A percentile compares a stretch with the other conserved stretches of the same genome.
Evolutionary conservation across 192 early-diverging fungal species (phyloP).

Genomic region (Globomyces pollinis-pini): DNA sequence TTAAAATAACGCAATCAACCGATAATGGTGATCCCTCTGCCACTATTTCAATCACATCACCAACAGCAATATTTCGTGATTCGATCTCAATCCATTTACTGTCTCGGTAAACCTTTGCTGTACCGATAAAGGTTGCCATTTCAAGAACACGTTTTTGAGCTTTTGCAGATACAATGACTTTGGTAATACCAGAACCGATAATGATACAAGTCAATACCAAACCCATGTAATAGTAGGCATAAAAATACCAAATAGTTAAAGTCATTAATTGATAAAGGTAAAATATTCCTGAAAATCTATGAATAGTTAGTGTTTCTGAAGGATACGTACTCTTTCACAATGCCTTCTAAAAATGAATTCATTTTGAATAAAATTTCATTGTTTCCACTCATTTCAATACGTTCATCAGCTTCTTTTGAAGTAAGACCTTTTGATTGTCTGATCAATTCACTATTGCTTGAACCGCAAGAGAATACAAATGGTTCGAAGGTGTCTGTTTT

Average conservation of each 20-base stretch:
- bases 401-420: conserved; percentile 36
- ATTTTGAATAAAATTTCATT: conserved; percentile 63
- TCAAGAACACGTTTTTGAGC: conserved; percentile 32
- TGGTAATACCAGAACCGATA: conserved; percentile 27
- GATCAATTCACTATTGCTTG: conserved; percentile 26
- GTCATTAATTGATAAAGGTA: conserved; percentile 40
- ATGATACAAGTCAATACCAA: conserved; percentile 34
- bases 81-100: conserved; percentile 42
- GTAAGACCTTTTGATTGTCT: conserved; percentile 34
- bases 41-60: conserved; percentile 58
- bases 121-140: conserved; percentile 40
- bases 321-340: conserved; percentile 56
- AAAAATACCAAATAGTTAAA: conserved; percentile 35
- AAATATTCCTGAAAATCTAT: conserved; percentile 30
- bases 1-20: conserved; percentile 61
- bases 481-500: conserved; percentile 47
- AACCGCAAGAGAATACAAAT: conserved; percentile 47
- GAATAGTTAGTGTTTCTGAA: neutral
- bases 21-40: conserved; percentile 40
- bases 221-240: conserved; percentile 43
- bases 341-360: conserved; percentile 45
- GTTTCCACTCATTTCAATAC: conserved; percentile 55
- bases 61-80: conserved; percentile 55
- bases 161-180: conserved; percentile 25
- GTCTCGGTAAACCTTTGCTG: conserved; percentile 44